Percentiles rank a stretch among this genome's conserved stretches.
Evolutionary conservation across 441 rosid genomes (phyloP).

Genomic region (Arabidopsis lyrata): DNA sequence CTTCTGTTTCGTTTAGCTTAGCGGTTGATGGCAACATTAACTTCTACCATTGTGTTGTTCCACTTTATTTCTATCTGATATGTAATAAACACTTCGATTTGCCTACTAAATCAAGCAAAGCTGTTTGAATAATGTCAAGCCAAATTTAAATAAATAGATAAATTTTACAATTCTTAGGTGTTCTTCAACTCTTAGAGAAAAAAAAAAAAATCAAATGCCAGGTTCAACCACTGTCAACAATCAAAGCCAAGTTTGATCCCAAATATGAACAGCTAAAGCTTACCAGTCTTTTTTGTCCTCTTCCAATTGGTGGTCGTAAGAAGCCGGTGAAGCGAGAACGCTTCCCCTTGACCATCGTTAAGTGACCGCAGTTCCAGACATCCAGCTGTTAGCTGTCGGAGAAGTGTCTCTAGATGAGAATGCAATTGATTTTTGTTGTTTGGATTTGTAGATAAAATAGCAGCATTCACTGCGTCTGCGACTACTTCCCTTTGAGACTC

Average conservation of each 20-base stretch:
- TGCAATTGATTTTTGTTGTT: constrained; percentile 53
- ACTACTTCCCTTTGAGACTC: constrained; percentile 79
- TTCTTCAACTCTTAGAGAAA: background rate
- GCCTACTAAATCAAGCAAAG: background rate
- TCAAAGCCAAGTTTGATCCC: constrained; percentile 4
- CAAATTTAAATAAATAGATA: too few species aligned
- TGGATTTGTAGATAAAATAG: constrained; percentile 71
- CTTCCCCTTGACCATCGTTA: constrained; percentile 83
- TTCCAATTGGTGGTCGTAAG: constrained; percentile 49
- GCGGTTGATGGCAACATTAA: background rate
- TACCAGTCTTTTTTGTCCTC: constrained; percentile 14
- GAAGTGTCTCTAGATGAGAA: constrained; percentile 69
- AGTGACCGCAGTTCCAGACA: constrained; percentile 69
- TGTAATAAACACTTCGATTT: background rate
- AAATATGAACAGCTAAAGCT: constrained; percentile 1
- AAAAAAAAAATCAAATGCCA: background rate
- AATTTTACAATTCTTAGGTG: background rate
- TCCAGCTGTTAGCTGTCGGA: constrained; percentile 79
- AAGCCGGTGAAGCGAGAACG: constrained; percentile 60
- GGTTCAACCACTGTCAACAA: background rate
- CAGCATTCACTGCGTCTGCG: constrained; percentile 80
- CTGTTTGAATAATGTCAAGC: background rate
- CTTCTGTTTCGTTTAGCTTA: background rate
- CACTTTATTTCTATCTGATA: background rate
- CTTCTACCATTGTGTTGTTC: background rate